A percentile compares a stretch with the other conserved stretches of the same genome.
These are phyloP conservation scores for Haplosporangium sp. DNA, from an alignment of 371 early-diverging fungal species.

Conservation along the genomic window DNA sequence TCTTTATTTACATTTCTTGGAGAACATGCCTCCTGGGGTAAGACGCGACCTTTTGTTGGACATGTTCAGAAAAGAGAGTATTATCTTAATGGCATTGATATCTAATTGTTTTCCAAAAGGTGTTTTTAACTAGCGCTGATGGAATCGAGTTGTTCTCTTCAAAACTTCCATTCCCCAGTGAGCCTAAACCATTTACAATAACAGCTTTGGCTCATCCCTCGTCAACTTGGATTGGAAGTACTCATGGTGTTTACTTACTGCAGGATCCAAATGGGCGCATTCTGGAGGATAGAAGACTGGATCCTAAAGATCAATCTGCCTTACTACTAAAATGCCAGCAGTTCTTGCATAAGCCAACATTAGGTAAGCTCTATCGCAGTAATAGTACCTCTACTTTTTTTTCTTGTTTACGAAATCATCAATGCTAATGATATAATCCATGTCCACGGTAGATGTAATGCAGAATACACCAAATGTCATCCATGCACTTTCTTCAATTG, in stretches of 20 bases:
- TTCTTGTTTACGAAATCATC: no score
- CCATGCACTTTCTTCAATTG: not conserved
- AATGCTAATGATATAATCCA: no score
- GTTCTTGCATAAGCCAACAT: constrained; percentile 53
- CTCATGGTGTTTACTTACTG: constrained; percentile 55
- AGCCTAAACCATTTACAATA: constrained; percentile 35
- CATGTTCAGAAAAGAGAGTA: no score
- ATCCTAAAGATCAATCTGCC: constrained; percentile 24
- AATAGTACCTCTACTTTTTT: not conserved
- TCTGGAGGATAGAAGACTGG: constrained; percentile 13
- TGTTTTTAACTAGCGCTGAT: constrained; percentile 52
- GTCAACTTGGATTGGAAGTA: constrained; percentile 47
- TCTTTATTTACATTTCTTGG: constrained; percentile 42
- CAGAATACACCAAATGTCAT: constrained; percentile 14
- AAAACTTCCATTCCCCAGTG: constrained; percentile 34
- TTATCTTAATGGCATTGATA: not conserved
- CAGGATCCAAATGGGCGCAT: constrained; percentile 25
- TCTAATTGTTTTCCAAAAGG: constrained; percentile 14
- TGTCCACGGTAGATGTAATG: constrained; percentile 16
- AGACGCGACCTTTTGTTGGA: not conserved
- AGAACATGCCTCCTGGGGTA: constrained; percentile 54
- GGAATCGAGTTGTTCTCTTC: constrained; percentile 48
- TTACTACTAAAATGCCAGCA: constrained; percentile 30
- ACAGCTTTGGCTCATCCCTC: constrained; percentile 58
- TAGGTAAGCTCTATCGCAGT: constrained; percentile 11